These are phyloP conservation scores for Bombardia bombarda DNA, from an alignment of 495 filamentous ascomycete species.

Conservation along the genomic window DNA sequence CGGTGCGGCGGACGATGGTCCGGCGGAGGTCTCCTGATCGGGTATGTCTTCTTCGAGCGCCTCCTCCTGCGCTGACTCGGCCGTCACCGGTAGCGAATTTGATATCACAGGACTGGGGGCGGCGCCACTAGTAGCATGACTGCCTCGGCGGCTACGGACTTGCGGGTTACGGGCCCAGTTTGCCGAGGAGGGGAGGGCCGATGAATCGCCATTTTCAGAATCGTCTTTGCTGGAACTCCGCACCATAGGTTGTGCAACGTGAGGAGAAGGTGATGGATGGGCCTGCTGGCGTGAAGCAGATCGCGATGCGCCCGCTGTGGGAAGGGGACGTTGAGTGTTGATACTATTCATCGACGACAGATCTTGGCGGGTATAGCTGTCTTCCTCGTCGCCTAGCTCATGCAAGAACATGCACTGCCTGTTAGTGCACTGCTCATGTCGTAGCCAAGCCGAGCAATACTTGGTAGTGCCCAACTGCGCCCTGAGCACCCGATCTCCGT, in stretches of 20 bases:
- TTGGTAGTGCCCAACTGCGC: conserved; percentile 98
- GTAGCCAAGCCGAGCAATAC: conserved; percentile 95
- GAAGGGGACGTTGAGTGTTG: conserved; percentile 62
- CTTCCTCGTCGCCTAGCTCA: conserved; percentile 91
- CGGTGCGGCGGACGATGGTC: conserved; percentile 2
- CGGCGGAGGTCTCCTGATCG: conserved; percentile 11
- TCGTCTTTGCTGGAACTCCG: conserved; percentile 72
- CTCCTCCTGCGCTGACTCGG: conserved; percentile 30
- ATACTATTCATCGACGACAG: conserved; percentile 92
- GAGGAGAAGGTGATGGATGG: conserved; percentile 42
- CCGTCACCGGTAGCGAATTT: conserved; percentile 47
- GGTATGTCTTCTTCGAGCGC: conserved; percentile 20
- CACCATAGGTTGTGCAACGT: conserved; percentile 63
- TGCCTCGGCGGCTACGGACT: conserved; percentile 62
- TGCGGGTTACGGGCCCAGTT: conserved; percentile 85
- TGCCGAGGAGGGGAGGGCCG: conserved; percentile 84
- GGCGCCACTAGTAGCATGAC: conserved; percentile 68
- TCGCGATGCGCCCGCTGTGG: conserved; percentile 36
- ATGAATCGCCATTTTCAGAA: conserved; percentile 61
- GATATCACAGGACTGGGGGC: conserved; percentile 72
- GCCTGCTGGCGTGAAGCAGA: conserved; percentile 42
- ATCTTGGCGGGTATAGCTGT: conserved; percentile 92
- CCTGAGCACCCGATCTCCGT: conserved; percentile 77
- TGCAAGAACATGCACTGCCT: conserved; percentile 96
- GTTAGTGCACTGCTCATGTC: conserved; percentile 88